Base-by-base conservation (phyloP, 2,329 filamentous ascomycete species). In the Penicillium digitatum region DNA sequence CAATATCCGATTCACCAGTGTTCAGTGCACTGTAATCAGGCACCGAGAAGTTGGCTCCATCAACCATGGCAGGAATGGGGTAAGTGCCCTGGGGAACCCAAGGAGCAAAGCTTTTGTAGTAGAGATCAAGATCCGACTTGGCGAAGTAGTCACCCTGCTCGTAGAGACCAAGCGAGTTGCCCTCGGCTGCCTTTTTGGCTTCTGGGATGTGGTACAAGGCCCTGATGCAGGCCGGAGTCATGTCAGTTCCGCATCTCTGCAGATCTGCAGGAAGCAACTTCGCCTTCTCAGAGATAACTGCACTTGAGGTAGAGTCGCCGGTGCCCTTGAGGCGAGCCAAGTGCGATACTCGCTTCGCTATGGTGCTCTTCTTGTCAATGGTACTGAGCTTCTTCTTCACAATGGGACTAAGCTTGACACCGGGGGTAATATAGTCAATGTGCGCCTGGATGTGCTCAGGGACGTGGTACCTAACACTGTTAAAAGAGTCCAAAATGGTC, bases 361-460 rank as follows among this genome's bases (percentile, higher is more conserved):
- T 59, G 18, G 54, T 60, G 39, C 50, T 62, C 35, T 66, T 67
- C 53, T 66, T 67, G 3, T 63, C 50, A 1, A 66, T 56, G 14
- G 63, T 61, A 14, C 63, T 64, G 20, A 83, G 72, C 57, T 79
- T 81, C 34, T 37, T 67, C 54, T 66, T 67, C 2, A 66, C 51
- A 2, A 66, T 57, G n/a, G 63, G 62, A n/a, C 63, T 65, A n/a
- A 83, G 72, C 57, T 79, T 81, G 58, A 82, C 76, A 16, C 80
- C 81, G 0, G 81, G 81, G 0, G 78, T 83, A 35, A 84, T 77
- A 65, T 82, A 83, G 68, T 84, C 81, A 48, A 84, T 72, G 54
- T 83, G 79, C 11, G 72, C 59, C 40, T 73, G 73, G 14, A 83
- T 60, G 38, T 76, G 65, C 27, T 72, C 70, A 1, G 81, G 81